phyloP scores from a whole-genome alignment of 225 moss, liverwort and hornwort species.

The Sphagnum contortum region DNA sequence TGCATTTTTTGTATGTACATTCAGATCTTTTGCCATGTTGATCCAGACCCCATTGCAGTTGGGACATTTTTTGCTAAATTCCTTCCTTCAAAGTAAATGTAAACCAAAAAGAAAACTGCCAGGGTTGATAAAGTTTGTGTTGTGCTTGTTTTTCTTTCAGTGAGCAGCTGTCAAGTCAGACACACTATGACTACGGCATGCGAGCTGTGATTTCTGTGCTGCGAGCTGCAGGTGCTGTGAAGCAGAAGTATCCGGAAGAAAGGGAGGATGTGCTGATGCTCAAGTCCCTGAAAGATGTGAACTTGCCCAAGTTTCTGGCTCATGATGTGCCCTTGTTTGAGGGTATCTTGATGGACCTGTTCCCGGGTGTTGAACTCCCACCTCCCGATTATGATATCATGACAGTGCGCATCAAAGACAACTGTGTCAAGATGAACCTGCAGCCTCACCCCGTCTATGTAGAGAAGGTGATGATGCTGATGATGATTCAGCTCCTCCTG shows the following conservation, averaged over 20 bases:
- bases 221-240: constrained; percentile 64
- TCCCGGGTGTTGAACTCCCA: constrained; percentile 46
- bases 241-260: constrained; percentile 51
- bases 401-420: constrained; percentile 31
- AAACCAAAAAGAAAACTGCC: no score
- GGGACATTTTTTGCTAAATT: no score
- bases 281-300: constrained; percentile 57
- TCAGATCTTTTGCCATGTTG: no score
- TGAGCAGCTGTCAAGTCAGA: constrained; percentile 64
- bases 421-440: constrained; percentile 53
- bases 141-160: constrained; percentile 8
- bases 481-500: not conserved
- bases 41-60: no score
- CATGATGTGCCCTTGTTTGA: constrained; percentile 67
- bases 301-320: constrained; percentile 57
- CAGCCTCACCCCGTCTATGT: constrained; percentile 52
- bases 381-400: constrained; percentile 48
- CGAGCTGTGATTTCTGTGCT: constrained; percentile 73
- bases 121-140: no score
- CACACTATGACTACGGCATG: constrained; percentile 75
- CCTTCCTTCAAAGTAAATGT: no score
- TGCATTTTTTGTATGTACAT: not conserved
- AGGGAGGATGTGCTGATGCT: constrained; percentile 62
- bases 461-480: constrained; percentile 35
- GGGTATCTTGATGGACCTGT: constrained; percentile 60